Percentiles rank a stretch among this genome's conserved stretches.
Conservation (phyloP, 768 basidiomycete genomes). For the Lentinula raphanica region DNA sequence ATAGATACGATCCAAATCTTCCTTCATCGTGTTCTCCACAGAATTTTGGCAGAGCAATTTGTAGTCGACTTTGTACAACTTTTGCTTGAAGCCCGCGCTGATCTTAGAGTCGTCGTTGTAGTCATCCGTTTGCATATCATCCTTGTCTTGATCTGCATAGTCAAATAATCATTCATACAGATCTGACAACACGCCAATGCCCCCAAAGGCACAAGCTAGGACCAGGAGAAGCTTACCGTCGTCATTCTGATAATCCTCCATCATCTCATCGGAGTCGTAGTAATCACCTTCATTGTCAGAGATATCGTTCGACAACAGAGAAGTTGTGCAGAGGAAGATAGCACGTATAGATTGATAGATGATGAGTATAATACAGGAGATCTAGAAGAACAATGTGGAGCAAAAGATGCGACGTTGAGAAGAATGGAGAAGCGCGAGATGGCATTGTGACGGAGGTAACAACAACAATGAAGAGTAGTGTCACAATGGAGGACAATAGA, state of each 20-base stretch:
- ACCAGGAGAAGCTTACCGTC: constrained; percentile 32
- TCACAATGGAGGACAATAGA: too few relatives aligned
- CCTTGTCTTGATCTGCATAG: constrained; percentile 35
- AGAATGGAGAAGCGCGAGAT: too few relatives aligned
- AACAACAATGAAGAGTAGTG: too few relatives aligned
- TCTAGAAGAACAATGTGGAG: too few relatives aligned
- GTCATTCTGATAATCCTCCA: constrained; percentile 60
- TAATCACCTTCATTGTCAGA: constrained; percentile 65
- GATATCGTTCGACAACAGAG: too few relatives aligned
- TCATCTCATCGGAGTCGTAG: constrained; percentile 69
- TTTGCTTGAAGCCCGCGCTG: constrained; percentile 47
- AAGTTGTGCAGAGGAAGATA: too few relatives aligned
- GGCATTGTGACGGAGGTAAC: too few relatives aligned
- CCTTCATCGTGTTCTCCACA: constrained; percentile 73
- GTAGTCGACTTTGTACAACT: constrained; percentile 84
- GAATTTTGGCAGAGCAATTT: constrained; percentile 66
- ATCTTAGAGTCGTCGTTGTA: constrained; percentile 62
- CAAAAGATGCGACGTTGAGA: too few relatives aligned
- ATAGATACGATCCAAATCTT: constrained; percentile 81
- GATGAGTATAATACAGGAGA: too few relatives aligned
- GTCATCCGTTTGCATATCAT: constrained; percentile 68
- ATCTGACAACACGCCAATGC: background rate
- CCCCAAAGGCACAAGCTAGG: too few relatives aligned
- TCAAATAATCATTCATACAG: background rate
- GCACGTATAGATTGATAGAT: too few relatives aligned